Conservation (phyloP, 495 filamentous ascomycete species). For the Talaromyces thailandensis region DNA sequence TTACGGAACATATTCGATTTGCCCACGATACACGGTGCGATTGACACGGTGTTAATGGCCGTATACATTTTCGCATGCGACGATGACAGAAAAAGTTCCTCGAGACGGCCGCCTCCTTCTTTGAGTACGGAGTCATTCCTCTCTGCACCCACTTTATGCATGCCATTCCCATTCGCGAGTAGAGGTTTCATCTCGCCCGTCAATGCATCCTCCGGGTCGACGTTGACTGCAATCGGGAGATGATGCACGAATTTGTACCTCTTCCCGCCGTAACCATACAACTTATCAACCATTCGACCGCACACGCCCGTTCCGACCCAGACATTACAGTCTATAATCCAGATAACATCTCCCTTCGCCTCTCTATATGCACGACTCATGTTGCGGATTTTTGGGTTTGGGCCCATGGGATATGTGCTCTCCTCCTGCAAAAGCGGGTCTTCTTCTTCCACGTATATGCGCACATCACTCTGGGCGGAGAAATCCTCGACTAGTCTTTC, state of each 20-base stretch:
- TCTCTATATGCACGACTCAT: constrained; percentile 94
- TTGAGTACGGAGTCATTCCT: constrained; percentile 8
- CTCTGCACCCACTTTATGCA: not conserved
- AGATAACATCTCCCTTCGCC: constrained; percentile 82
- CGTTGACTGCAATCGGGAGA: constrained; percentile 77
- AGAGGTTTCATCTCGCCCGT: constrained; percentile 35
- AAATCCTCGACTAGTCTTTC: constrained; percentile 62
- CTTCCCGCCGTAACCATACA: constrained; percentile 57
- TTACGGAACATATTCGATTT: constrained; percentile 98
- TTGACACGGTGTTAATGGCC: constrained; percentile 85
- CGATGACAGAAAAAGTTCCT: constrained; percentile 89
- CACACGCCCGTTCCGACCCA: constrained; percentile 77
- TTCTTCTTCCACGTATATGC: constrained; percentile 76
- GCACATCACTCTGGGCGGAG: constrained; percentile 55
- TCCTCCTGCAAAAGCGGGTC: constrained; percentile 61
- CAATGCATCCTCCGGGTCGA: constrained; percentile 26
- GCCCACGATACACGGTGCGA: constrained; percentile 91
- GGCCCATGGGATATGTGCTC: constrained; percentile 56
- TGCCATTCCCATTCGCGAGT: constrained; percentile 13
- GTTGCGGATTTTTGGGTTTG: constrained; percentile 97
- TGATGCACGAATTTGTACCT: constrained; percentile 96
- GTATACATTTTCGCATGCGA: constrained; percentile 98
- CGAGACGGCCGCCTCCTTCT: constrained; percentile 68
- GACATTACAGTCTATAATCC: constrained; percentile 95
- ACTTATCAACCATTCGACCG: constrained; percentile 76